Conservation (phyloP, 345 rosid species). For the Rhizophora mangle region DNA sequence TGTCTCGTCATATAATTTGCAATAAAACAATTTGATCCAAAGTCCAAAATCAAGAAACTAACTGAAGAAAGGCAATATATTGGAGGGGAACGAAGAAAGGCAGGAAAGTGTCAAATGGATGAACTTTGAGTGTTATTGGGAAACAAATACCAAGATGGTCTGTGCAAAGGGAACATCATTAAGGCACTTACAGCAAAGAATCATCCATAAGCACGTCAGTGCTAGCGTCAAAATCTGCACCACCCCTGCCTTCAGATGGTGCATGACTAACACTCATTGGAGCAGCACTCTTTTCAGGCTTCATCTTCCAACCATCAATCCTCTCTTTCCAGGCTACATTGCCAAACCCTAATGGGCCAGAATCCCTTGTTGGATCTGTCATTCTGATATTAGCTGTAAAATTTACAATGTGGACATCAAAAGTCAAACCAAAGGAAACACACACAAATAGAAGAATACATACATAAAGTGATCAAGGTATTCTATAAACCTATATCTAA, state of each 20-base stretch:
- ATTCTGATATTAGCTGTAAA: constrained; percentile 31
- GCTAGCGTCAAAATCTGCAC: constrained; percentile 34
- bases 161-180: neutral
- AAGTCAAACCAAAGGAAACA: neutral
- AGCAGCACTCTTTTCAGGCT: constrained; percentile 31
- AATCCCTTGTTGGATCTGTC: constrained; percentile 28
- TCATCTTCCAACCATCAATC: constrained; percentile 41
- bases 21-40: neutral
- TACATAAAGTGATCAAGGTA: neutral
- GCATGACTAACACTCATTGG: constrained; percentile 36
- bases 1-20: neutral
- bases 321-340: constrained; percentile 46
- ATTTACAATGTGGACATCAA: neutral
- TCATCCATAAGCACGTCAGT: constrained; percentile 34
- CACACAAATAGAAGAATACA: neutral
- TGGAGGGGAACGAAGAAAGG: neutral
- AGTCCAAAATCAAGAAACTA: neutral
- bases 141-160: neutral
- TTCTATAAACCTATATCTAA: neutral
- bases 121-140: neutral
- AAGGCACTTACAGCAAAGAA: constrained; percentile 29
- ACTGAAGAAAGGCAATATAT: neutral
- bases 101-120: no score
- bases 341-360: constrained; percentile 28
- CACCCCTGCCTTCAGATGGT: constrained; percentile 37